Base-by-base conservation (phyloP, 192 early-diverging fungal genomes). In the Coemansia sp. region DNA sequence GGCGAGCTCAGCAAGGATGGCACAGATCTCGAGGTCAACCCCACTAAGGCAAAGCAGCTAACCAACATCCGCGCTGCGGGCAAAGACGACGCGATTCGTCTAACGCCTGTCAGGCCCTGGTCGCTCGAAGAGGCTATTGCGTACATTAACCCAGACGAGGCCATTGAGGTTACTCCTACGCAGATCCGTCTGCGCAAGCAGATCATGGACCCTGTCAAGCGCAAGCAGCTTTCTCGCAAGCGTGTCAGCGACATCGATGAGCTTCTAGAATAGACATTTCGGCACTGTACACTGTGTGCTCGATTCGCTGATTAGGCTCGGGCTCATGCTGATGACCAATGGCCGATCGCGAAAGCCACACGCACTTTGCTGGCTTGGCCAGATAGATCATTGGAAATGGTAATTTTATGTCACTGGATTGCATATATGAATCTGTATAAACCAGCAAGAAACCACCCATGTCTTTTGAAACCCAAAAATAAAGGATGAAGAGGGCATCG, bases 91-190 rank as follows among this genome's bases (percentile, higher is more conserved):
- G 74, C 87, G 40, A 86, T 92, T 48, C 77, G 88, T 33, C 75
- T 94, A 48, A 83, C 83, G 17, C 92, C 92, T 2, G 86, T 87
- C 7, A 86, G 86, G 42, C 73, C 82, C 34, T 83, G 89, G 78
- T 75, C 86, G 20, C 71, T 94, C 40, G 92, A 94, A 75, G 85
- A 86, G 60, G 80, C 89, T 80, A 91, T 94, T 64, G 85, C 87
- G n/a, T 94, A 92, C 61, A 83, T 86, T 48, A 82, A 83, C 63
- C 89, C 87, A 50, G 92, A 94, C 76, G 92, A 94, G 78, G 91
- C 91, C 12, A 88, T 94, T 56, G 92, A 94, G 64, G 85, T 94
- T 49, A 94, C 92, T 1, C 92, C 91, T 18, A 83, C 85, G 1
- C 81, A 80, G 42, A 73, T 94, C 61, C 83, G 92, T 17, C 87